These are phyloP conservation scores for Apophysomyces variabilis DNA, from an alignment of 371 early-diverging fungal genomes.

Conservation along the genomic window DNA sequence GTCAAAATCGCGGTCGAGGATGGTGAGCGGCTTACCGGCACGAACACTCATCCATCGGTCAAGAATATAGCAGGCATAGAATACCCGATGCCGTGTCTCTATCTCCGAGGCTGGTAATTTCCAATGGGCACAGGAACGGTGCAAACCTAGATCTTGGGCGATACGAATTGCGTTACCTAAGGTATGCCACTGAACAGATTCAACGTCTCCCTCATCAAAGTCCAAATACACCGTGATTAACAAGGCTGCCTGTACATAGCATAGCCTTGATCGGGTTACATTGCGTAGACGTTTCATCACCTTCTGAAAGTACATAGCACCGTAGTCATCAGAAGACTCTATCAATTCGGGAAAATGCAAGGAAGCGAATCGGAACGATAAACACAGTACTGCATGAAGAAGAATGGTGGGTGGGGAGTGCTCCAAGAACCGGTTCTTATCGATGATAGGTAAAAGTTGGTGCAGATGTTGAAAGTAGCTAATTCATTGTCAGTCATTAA, in stretches of 20 bases:
- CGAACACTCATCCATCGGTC: slow-evolving; percentile 52
- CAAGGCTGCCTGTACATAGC: slow-evolving; percentile 37
- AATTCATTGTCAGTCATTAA: not conserved
- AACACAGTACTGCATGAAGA: slow-evolving; percentile 49
- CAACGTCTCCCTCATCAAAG: slow-evolving; percentile 33
- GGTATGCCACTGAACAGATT: slow-evolving; percentile 49
- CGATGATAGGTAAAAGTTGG: slow-evolving; percentile 54
- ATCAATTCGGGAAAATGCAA: slow-evolving; percentile 24
- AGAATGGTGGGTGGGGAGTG: slow-evolving; percentile 41
- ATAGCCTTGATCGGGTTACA: slow-evolving; percentile 21
- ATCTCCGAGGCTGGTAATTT: slow-evolving; percentile 49
- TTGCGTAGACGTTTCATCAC: slow-evolving; percentile 30
- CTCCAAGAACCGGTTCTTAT: slow-evolving; percentile 48
- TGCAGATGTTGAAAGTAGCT: slow-evolving; percentile 56
- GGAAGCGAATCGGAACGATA: slow-evolving; percentile 43
- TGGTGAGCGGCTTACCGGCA: slow-evolving; percentile 44
- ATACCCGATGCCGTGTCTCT: slow-evolving; percentile 59
- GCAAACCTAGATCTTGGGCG: slow-evolving; percentile 67
- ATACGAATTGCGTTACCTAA: slow-evolving; percentile 62
- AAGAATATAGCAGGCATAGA: slow-evolving; percentile 58
- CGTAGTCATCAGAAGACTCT: slow-evolving; percentile 30
- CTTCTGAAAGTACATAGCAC: slow-evolving; percentile 30
- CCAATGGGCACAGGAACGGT: slow-evolving; percentile 55
- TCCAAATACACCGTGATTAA: slow-evolving; percentile 42
- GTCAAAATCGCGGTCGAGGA: slow-evolving; percentile 48